Conservation (phyloP, 108 stramenopile species). For the Fragilaria crotonensis region DNA sequence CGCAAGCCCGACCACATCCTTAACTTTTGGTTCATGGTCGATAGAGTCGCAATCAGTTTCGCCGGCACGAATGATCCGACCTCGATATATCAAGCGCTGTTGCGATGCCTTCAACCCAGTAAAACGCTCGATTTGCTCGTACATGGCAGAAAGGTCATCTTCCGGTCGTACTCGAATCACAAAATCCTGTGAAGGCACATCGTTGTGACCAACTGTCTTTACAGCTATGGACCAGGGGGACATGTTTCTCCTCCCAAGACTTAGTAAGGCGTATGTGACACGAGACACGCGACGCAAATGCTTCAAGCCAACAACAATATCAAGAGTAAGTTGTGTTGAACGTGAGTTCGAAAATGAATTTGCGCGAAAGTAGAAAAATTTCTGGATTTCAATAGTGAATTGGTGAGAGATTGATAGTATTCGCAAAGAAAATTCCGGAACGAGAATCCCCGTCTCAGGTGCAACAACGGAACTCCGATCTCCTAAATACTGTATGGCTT, state of each 20-base stretch:
- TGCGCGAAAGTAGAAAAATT: too few species aligned
- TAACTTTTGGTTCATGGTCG: constrained; percentile 4
- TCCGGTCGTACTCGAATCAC: constrained; percentile 51
- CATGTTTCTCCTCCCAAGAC: not conserved
- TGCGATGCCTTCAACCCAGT: constrained; percentile 65
- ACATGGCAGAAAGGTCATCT: constrained; percentile 37
- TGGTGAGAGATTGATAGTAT: too few species aligned
- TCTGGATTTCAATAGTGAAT: too few species aligned
- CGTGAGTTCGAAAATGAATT: too few species aligned
- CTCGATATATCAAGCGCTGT: constrained; percentile 79
- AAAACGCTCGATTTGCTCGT: constrained; percentile 40
- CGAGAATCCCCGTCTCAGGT: too few species aligned
- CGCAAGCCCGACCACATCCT: constrained; percentile 62
- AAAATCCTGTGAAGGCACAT: constrained; percentile 21
- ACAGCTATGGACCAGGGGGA: constrained; percentile 1
- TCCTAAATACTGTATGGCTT: too few species aligned
- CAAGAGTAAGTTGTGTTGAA: too few species aligned
- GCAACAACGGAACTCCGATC: too few species aligned
- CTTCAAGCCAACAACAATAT: too few species aligned
- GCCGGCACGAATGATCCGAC: constrained; percentile 46
- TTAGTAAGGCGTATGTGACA: too few species aligned
- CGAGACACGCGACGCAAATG: too few species aligned
- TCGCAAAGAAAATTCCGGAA: too few species aligned
- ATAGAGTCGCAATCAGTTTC: constrained; percentile 1
- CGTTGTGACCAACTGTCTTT: not conserved